These are phyloP conservation scores for Backusella luteola DNA, from an alignment of 192 early-diverging fungal species.

Conservation along the genomic window DNA sequence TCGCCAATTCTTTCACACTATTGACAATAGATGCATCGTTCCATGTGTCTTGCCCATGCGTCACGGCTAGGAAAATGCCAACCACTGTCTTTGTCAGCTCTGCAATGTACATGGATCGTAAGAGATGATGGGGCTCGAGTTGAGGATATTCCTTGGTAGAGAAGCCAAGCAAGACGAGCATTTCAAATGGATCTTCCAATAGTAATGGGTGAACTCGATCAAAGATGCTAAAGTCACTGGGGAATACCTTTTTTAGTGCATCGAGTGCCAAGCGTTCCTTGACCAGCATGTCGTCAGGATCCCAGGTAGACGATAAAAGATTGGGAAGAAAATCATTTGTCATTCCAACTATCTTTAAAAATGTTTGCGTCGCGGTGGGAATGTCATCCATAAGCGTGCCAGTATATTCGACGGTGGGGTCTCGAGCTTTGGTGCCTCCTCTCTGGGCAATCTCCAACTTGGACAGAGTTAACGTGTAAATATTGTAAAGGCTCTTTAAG, in stretches of 20 bases:
- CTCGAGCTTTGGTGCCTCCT: constrained; percentile 42
- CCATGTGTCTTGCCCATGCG: not conserved
- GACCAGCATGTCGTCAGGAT: not conserved
- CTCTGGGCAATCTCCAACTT: constrained; percentile 70
- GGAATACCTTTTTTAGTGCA: not conserved
- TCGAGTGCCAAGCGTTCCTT: constrained; percentile 6
- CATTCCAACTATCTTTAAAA: constrained; percentile 68
- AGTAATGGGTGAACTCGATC: constrained; percentile 50
- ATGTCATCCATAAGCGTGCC: constrained; percentile 64
- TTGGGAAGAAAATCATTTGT: constrained; percentile 30
- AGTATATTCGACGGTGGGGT: constrained; percentile 27
- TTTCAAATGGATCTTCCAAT: constrained; percentile 65
- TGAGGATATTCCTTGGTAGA: constrained; percentile 17
- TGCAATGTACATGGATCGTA: constrained; percentile 62
- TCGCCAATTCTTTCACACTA: not conserved
- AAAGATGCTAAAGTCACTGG: not conserved
- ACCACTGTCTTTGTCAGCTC: constrained; percentile 71
- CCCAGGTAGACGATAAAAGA: not conserved
- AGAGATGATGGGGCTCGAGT: constrained; percentile 64
- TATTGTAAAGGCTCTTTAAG: constrained; percentile 50
- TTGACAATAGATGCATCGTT: not conserved
- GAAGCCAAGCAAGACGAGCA: constrained; percentile 63
- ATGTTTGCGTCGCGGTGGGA: constrained; percentile 57
- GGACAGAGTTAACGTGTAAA: constrained; percentile 67
- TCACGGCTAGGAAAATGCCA: constrained; percentile 41